Evolutionary conservation across 805 yeast species (phyloP).

Genomic region (Nakazawaea pomicola): DNA sequence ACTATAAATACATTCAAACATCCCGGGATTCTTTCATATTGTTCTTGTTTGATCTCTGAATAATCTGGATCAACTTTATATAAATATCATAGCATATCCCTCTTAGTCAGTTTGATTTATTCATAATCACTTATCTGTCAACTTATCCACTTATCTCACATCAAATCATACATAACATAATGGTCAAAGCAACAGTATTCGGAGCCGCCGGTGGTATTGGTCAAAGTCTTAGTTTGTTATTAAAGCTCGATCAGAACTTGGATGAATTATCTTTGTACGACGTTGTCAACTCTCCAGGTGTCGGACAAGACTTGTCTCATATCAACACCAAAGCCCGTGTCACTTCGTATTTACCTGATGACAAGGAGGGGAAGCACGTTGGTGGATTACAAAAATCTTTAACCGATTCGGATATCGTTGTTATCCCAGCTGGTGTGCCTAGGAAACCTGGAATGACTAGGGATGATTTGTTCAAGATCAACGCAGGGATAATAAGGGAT

Average conservation of each 20-base stretch:
- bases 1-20: too few species aligned
- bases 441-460: constrained; percentile 65
- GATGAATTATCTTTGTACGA: constrained; percentile 74
- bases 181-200: constrained; percentile 68
- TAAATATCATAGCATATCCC: too few species aligned
- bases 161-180: too few species aligned
- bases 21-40: too few species aligned
- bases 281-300: constrained; percentile 82
- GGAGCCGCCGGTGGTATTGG: constrained; percentile 97
- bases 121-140: too few species aligned
- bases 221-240: constrained; percentile 79
- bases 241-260: constrained; percentile 63
- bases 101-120: too few species aligned
- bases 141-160: too few species aligned
- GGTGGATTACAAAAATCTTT: constrained; percentile 34
- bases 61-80: too few species aligned
- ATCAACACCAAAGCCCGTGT: constrained; percentile 64
- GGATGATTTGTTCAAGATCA: constrained; percentile 56
- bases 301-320: constrained; percentile 83
- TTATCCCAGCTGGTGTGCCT: constrained; percentile 60
- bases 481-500: constrained; percentile 47
- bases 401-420: constrained; percentile 41
- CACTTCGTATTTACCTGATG: constrained; percentile 35
- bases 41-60: too few species aligned
- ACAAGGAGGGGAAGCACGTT: too few species aligned